phyloP scores from a whole-genome alignment of 2,329 filamentous ascomycete species.

The Neopestalotiopsis sp. region DNA sequence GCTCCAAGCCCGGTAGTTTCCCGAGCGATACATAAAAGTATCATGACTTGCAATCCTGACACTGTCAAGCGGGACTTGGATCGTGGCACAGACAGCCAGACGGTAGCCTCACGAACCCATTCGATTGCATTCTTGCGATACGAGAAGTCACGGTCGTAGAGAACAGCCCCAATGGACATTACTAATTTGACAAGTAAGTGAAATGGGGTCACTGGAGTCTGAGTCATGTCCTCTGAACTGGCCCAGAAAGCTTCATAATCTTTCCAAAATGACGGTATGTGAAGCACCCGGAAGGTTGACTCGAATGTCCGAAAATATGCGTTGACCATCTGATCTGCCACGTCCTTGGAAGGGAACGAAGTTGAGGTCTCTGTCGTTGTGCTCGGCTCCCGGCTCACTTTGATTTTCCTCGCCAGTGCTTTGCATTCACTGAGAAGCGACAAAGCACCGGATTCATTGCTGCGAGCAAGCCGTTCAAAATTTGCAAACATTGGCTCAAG shows the following conservation, averaged over 20 bases:
- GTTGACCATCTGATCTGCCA: conserved; percentile 54
- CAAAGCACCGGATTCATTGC: conserved; percentile 42
- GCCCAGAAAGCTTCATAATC: conserved; percentile 59
- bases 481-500: conserved; percentile 49
- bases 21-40: conserved; percentile 50
- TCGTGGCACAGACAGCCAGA: conserved; percentile 58
- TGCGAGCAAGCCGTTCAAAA: conserved; percentile 47
- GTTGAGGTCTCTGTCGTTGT: conserved; percentile 51
- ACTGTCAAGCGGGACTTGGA: conserved; percentile 58
- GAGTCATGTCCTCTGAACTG: conserved; percentile 21
- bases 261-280: conserved; percentile 54
- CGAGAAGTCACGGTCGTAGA: conserved; percentile 56
- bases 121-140: conserved; percentile 53
- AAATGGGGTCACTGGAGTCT: conserved; percentile 46
- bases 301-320: conserved; percentile 56
- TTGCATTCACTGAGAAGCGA: conserved; percentile 56
- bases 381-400: conserved; percentile 49
- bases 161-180: conserved; percentile 59
- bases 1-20: conserved; percentile 45
- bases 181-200: conserved; percentile 63
- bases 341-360: conserved; percentile 51
- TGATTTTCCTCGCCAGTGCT: conserved; percentile 56
- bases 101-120: conserved; percentile 64
- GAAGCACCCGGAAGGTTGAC: conserved; percentile 53
- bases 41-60: conserved; percentile 53